phyloP scores from a whole-genome alignment of 805 yeast species.

The Wickerhamiella lipophila region DNA sequence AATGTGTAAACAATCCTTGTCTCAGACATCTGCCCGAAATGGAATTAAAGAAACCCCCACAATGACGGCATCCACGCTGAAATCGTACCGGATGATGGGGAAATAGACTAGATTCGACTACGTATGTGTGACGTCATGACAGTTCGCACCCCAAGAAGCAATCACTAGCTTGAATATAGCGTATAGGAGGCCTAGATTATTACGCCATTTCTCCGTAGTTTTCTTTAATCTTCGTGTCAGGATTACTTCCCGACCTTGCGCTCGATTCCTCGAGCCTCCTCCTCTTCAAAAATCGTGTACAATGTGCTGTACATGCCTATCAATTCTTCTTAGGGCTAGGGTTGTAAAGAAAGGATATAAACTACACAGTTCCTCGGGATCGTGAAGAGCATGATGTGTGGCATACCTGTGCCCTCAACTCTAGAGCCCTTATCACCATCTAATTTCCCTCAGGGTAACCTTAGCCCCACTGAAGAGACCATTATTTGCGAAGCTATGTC shows the following conservation, averaged over 20 bases:
- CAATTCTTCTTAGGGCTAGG: background rate
- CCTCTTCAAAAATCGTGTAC: too few species aligned
- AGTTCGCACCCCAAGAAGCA: background rate
- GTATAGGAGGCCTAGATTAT: too few species aligned
- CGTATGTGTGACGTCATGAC: background rate
- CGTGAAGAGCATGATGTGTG: background rate
- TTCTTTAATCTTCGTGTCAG: too few species aligned
- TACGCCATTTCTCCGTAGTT: too few species aligned
- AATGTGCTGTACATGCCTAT: background rate
- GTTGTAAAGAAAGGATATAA: background rate
- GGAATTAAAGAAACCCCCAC: background rate
- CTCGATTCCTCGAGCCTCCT: too few species aligned
- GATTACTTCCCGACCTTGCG: too few species aligned
- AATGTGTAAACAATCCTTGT: too few species aligned
- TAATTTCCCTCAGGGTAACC: background rate
- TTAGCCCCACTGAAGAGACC: slow-evolving; percentile 8
- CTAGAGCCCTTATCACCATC: background rate
- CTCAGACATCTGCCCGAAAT: background rate
- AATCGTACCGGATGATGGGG: background rate
- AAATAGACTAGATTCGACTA: background rate
- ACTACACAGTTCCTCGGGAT: background rate
- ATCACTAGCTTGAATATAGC: too few species aligned
- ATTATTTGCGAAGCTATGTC: slow-evolving; percentile 9
- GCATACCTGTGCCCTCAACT: background rate
- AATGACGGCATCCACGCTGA: background rate